These are phyloP conservation scores for Wickerhamiella domercqiae DNA, from an alignment of 805 yeast species.

Conservation along the genomic window DNA sequence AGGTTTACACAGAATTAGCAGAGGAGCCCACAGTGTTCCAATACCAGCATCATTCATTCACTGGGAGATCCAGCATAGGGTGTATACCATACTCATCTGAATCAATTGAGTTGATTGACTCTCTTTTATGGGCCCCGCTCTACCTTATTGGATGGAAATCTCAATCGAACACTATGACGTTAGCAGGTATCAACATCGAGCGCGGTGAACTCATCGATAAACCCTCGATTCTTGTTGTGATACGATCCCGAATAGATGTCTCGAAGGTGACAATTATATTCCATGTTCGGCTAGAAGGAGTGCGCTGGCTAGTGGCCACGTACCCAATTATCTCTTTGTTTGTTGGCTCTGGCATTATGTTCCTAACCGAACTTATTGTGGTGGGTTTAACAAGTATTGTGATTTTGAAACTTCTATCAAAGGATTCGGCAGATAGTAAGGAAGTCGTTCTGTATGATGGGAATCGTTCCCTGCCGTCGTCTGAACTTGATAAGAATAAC, in stretches of 20 bases:
- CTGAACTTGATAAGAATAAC: too few relatives aligned
- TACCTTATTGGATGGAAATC: slow-evolving; percentile 18
- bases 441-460: too few relatives aligned
- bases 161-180: slow-evolving; percentile 18
- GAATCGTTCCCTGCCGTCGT: too few relatives aligned
- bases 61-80: slow-evolving; percentile 14
- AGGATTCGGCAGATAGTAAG: too few relatives aligned
- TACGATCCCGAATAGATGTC: too few relatives aligned
- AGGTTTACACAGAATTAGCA: neutral
- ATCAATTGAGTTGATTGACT: slow-evolving; percentile 18
- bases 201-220: too few relatives aligned
- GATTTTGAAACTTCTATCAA: too few relatives aligned
- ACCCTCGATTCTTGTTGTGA: too few relatives aligned
- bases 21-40: neutral
- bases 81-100: slow-evolving; percentile 21
- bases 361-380: slow-evolving; percentile 9
- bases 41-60: neutral
- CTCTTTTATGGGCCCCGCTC: slow-evolving; percentile 19
- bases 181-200: too few relatives aligned
- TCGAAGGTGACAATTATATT: slow-evolving; percentile 5
- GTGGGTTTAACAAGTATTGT: too few relatives aligned
- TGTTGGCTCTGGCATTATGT: slow-evolving; percentile 5
- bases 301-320: slow-evolving; percentile 9
- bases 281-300: slow-evolving; percentile 8
- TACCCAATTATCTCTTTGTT: slow-evolving; percentile 10